phyloP scores from a whole-genome alignment of 345 rosid species.

The Pseudoturritis turrita region DNA sequence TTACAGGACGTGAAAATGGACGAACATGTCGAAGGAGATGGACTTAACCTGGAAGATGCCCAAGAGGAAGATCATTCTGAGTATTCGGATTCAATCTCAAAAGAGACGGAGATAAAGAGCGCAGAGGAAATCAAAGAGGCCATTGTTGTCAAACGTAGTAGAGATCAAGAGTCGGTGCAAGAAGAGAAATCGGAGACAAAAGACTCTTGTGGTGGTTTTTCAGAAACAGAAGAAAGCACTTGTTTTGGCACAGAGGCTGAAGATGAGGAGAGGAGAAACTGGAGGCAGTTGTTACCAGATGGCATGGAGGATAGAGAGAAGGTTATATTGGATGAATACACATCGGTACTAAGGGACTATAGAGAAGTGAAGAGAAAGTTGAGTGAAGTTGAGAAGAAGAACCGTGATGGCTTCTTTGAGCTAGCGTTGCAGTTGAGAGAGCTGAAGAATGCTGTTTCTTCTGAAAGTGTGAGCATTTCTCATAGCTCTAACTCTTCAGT shows the following conservation, averaged over 20 bases:
- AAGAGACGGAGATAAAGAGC: conserved; percentile 10
- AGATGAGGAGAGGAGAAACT: conserved; percentile 45
- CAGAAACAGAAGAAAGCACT: conserved; percentile 35
- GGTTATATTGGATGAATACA: conserved; percentile 56
- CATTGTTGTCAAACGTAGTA: conserved; percentile 4
- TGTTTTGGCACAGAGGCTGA: conserved; percentile 32
- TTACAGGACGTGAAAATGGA: conserved; percentile 45
- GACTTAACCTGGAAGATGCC: conserved; percentile 1
- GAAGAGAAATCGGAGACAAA: conserved; percentile 36
- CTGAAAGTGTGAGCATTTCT: conserved; percentile 17
- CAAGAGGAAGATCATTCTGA: conserved; percentile 11
- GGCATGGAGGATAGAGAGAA: conserved; percentile 75
- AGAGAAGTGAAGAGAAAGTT: conserved; percentile 72
- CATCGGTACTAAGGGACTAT: conserved; percentile 52
- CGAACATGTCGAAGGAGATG: conserved; percentile 26
- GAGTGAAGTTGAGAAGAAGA: conserved; percentile 70
- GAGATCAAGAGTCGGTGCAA: conserved; percentile 2
- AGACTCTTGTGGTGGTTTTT: conserved; percentile 17
- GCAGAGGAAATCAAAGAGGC: conserved; percentile 23
- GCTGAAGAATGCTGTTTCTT: conserved; percentile 51
- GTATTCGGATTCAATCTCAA: conserved; percentile 4
- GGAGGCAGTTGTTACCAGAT: conserved; percentile 59
- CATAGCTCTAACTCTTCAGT: conserved; percentile 10
- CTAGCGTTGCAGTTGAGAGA: conserved; percentile 73
- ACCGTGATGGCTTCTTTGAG: conserved; percentile 67